Evolutionary conservation across 192 early-diverging fungal genomes (phyloP).

Genomic region (Umbelopsis sp.): DNA sequence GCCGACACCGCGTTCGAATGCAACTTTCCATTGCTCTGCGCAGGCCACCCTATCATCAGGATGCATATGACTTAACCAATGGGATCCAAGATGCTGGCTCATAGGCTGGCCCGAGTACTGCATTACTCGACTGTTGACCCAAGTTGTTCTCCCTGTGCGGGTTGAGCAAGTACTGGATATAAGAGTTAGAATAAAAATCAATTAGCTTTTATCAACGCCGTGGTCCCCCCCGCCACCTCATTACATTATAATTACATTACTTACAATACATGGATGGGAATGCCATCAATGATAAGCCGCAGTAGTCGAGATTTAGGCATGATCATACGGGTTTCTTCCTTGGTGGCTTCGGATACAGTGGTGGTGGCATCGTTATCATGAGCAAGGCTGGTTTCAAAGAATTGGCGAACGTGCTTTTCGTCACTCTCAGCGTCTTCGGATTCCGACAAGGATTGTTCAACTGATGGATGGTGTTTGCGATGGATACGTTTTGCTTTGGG

Average conservation of each 20-base stretch:
- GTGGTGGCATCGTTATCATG: not conserved
- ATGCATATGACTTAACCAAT: constrained; percentile 52
- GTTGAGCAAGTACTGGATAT: constrained; percentile 46
- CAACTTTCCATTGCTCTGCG: constrained; percentile 41
- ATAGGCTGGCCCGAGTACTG: constrained; percentile 48
- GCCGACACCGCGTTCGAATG: constrained; percentile 50
- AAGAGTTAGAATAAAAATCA: not conserved
- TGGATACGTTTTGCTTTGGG: not conserved
- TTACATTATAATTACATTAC: too few relatives aligned
- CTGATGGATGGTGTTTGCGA: not conserved
- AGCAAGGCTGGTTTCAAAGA: not conserved
- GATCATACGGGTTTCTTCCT: constrained; percentile 14
- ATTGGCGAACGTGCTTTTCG: not conserved
- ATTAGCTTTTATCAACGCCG: not conserved
- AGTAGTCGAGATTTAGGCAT: constrained; percentile 48
- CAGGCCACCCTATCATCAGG: constrained; percentile 47
- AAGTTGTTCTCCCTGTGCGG: constrained; percentile 45
- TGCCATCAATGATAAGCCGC: constrained; percentile 55
- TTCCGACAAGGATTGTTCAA: not conserved
- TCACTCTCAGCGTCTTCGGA: not conserved
- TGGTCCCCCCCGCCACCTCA: not conserved
- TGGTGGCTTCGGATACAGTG: not conserved
- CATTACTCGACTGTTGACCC: constrained; percentile 55
- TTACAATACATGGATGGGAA: constrained; percentile 59
- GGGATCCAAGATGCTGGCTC: constrained; percentile 43